A percentile compares a stretch with the other conserved stretches of the same genome.
phyloP scores from a whole-genome alignment of 106 monocot genomes.

The Chionographis japonica region DNA sequence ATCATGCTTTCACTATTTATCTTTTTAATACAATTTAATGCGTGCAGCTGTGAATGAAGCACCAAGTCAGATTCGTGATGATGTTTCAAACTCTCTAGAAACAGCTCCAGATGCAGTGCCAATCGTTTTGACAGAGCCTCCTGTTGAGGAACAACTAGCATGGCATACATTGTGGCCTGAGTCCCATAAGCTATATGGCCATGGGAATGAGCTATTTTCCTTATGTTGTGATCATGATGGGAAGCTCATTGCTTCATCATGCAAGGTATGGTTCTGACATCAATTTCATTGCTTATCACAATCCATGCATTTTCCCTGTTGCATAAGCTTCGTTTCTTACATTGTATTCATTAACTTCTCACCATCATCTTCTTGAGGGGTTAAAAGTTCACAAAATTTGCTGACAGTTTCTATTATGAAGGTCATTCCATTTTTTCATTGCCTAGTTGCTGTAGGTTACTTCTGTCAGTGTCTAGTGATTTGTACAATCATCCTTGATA shows the following conservation, averaged over 20 bases:
- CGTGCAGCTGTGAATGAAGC: conserved; percentile 41
- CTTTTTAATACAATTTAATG: conserved; percentile 2
- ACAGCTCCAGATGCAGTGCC: conserved; percentile 90
- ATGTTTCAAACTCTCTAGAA: conserved; percentile 66
- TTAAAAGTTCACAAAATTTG: too few species aligned
- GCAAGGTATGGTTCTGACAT: conserved; percentile 55
- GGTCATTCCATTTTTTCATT: too few species aligned
- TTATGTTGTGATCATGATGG: conserved; percentile 79
- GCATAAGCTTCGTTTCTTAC: too few species aligned
- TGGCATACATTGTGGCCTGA: conserved; percentile 99
- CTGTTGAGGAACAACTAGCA: conserved; percentile 83
- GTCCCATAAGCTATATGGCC: conserved; percentile 98
- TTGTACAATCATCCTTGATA: too few species aligned
- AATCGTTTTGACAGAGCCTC: conserved; percentile 66
- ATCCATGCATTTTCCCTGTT: neutral
- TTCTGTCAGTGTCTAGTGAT: too few species aligned
- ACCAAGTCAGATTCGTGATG: conserved; percentile 14
- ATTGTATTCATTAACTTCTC: too few species aligned
- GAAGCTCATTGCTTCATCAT: conserved; percentile 84
- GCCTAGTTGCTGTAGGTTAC: too few species aligned
- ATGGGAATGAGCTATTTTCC: conserved; percentile 94
- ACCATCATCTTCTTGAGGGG: too few species aligned
- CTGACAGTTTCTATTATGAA: too few species aligned
- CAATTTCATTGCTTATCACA: neutral
- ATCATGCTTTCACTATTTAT: neutral